Conservation (phyloP, 371 early-diverging fungal genomes). For the Lichtheimia corymbifera region DNA sequence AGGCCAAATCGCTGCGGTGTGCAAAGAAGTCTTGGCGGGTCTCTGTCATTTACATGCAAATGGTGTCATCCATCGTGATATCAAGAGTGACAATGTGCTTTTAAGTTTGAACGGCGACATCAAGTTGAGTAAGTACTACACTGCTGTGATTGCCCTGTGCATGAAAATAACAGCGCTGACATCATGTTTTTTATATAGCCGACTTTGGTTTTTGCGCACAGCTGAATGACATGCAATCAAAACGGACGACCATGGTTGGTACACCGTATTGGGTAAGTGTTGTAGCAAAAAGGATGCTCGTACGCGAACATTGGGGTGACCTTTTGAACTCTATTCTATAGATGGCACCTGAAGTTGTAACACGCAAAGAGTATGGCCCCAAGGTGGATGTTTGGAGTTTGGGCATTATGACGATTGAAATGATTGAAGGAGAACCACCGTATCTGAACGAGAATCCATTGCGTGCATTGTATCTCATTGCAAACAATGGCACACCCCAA, state of each 20-base stretch:
- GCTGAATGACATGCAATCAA: conserved; percentile 74
- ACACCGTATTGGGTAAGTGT: conserved; percentile 78
- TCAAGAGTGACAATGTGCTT: conserved; percentile 96
- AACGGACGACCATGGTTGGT: conserved; percentile 92
- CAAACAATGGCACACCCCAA: conserved; percentile 94
- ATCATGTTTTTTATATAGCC: conserved; percentile 42
- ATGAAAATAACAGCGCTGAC: neutral
- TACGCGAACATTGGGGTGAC: neutral
- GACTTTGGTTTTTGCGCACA: conserved; percentile 97
- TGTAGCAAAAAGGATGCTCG: neutral
- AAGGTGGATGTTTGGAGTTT: conserved; percentile 98
- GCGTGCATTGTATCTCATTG: conserved; percentile 92
- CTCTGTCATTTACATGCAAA: conserved; percentile 91
- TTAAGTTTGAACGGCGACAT: conserved; percentile 86
- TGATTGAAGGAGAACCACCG: conserved; percentile 94
- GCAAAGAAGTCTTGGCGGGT: conserved; percentile 88
- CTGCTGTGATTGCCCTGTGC: neutral
- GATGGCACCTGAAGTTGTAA: conserved; percentile 98
- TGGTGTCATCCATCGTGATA: conserved; percentile 96
- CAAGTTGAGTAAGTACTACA: conserved; percentile 74
- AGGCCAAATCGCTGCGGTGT: conserved; percentile 92
- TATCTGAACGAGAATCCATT: conserved; percentile 93
- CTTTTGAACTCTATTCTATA: conserved; percentile 6
- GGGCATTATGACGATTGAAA: conserved; percentile 95
- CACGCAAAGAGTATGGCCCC: conserved; percentile 89